These are phyloP conservation scores for Sarocladium brachiariae DNA, from an alignment of 2,329 filamentous ascomycete species.

Conservation along the genomic window DNA sequence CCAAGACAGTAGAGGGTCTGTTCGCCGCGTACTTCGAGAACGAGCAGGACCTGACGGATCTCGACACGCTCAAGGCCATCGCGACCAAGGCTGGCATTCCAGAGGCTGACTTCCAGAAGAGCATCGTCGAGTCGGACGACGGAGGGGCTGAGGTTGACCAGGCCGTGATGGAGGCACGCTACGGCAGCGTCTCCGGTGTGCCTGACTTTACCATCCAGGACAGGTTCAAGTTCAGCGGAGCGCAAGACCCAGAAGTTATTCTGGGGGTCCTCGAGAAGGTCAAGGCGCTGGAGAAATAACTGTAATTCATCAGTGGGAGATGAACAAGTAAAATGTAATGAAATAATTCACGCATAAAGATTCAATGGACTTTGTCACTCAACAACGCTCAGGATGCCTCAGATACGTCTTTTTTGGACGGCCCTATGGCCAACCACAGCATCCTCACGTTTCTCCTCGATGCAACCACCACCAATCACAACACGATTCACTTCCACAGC, in stretches of 20 bases:
- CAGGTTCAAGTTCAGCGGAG: conserved; percentile 59
- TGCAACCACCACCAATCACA: too few species aligned
- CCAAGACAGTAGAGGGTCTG: conserved; percentile 42
- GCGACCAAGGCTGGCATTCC: conserved; percentile 40
- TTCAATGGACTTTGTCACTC: too few species aligned
- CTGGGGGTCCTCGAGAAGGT: conserved; percentile 58
- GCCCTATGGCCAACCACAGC: too few species aligned
- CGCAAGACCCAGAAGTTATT: conserved; percentile 60
- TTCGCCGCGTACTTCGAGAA: conserved; percentile 36
- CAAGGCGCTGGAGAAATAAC: conserved; percentile 20
- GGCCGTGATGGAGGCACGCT: conserved; percentile 21
- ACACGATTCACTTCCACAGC: too few species aligned
- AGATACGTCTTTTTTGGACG: too few species aligned
- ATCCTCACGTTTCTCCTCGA: too few species aligned
- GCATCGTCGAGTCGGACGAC: conserved; percentile 37
- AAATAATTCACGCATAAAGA: too few species aligned
- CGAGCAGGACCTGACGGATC: conserved; percentile 35
- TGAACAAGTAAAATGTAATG: too few species aligned
- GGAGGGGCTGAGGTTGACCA: conserved; percentile 34
- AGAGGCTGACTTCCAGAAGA: conserved; percentile 26
- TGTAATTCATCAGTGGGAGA: too few species aligned
- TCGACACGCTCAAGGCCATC: conserved; percentile 27
- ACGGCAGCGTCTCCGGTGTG: conserved; percentile 51
- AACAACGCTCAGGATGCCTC: too few species aligned
- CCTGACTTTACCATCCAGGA: conserved; percentile 69